These are phyloP conservation scores for Phytophthora macrochlamydospora DNA, from an alignment of 352 stramenopile species.

Conservation along the genomic window DNA sequence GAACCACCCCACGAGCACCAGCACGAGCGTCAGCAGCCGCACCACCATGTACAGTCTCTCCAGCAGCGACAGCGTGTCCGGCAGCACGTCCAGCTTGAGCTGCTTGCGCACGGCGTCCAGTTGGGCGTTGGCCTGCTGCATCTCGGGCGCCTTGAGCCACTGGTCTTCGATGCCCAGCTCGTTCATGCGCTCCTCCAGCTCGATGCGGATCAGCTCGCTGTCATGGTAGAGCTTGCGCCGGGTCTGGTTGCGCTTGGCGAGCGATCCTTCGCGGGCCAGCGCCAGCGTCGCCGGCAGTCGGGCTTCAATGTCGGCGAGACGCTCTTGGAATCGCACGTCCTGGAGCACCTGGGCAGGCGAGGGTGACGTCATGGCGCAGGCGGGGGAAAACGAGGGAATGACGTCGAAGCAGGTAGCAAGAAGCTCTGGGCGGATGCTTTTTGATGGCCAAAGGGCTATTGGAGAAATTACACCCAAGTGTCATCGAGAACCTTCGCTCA, in stretches of 20 bases:
- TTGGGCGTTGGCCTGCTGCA: constrained; percentile 54
- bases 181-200: constrained; percentile 83
- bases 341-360: constrained; percentile 63
- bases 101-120: constrained; percentile 69
- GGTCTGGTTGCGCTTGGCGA: constrained; percentile 79
- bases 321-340: constrained; percentile 59
- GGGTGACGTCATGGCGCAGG: constrained; percentile 26
- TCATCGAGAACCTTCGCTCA: constrained; percentile 11
- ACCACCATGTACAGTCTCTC: constrained; percentile 71
- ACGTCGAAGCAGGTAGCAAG: background rate
- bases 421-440: background rate
- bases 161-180: constrained; percentile 64
- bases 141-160: constrained; percentile 49
- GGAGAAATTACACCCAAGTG: background rate
- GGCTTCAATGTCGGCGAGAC: constrained; percentile 55
- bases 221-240: constrained; percentile 73
- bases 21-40: constrained; percentile 64
- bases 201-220: constrained; percentile 74
- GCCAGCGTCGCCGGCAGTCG: constrained; percentile 51
- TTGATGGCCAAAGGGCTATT: background rate
- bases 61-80: constrained; percentile 42
- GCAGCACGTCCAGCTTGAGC: constrained; percentile 66
- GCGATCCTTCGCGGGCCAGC: constrained; percentile 42
- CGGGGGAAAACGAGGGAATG: constrained; percentile 1
- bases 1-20: constrained; percentile 81